Conservation (phyloP, 2,329 filamentous ascomycete species). For the Cladosporium halotolerans region DNA sequence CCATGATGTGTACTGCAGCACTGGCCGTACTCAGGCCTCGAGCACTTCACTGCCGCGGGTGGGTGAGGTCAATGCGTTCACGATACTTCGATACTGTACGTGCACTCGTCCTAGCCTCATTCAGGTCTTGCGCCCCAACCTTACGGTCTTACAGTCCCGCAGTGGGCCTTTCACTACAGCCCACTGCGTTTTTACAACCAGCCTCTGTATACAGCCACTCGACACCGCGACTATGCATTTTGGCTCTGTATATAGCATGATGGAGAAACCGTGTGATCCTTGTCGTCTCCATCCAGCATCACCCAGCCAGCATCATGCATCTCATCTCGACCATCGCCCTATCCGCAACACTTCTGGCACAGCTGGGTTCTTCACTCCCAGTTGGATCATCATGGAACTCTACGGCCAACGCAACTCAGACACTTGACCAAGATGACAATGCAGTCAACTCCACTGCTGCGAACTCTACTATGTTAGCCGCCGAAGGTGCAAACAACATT, state of each 20-base stretch:
- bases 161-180: neutral
- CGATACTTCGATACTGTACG: neutral
- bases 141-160: slow-evolving; percentile 1
- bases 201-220: slow-evolving; percentile 5
- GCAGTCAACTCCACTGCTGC: neutral
- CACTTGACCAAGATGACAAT: neutral
- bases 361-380: neutral
- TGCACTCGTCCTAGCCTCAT: neutral
- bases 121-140: slow-evolving; percentile 5
- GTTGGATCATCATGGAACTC: slow-evolving; percentile 4
- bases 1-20: neutral
- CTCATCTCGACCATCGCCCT: slow-evolving; percentile 1
- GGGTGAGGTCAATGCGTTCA: neutral
- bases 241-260: slow-evolving; percentile 3
- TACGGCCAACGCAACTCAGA: neutral
- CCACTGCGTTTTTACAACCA: slow-evolving; percentile 1
- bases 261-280: slow-evolving; percentile 5
- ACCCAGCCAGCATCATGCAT: slow-evolving; percentile 3
- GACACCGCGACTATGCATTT: neutral
- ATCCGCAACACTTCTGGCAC: neutral
- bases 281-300: slow-evolving; percentile 5
- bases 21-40: neutral
- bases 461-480: neutral
- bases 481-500: slow-evolving; percentile 4
- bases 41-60: neutral